phyloP scores from a whole-genome alignment of 345 rosid genomes.

The Microcos paniculata region DNA sequence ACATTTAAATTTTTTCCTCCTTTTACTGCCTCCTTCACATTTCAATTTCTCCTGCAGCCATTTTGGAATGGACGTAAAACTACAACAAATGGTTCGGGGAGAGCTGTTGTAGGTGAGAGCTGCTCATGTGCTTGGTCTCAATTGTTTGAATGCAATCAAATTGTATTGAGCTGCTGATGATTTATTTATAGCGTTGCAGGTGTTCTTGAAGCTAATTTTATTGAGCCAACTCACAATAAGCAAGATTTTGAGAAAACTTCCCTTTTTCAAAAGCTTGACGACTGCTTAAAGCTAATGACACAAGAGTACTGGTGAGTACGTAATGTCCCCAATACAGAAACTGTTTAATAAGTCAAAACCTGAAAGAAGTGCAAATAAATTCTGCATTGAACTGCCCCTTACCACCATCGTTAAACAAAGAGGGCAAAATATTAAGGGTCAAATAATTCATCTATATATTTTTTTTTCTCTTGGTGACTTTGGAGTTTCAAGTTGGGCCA shows the following conservation, averaged over 20 bases:
- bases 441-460: not conserved
- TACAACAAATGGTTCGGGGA: constrained; percentile 5
- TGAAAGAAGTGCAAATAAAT: no score
- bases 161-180: not conserved
- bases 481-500: not conserved
- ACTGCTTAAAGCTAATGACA: constrained; percentile 29
- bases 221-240: constrained; percentile 31
- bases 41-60: constrained; percentile 20
- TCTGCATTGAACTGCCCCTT: no score
- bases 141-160: not conserved
- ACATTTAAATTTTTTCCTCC: not conserved
- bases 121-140: not conserved
- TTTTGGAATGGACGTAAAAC: constrained; percentile 19
- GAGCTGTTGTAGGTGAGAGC: constrained; percentile 32
- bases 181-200: constrained; percentile 11
- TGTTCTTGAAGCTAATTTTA: constrained; percentile 29
- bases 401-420: not conserved
- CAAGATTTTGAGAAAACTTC: constrained; percentile 35
- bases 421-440: not conserved
- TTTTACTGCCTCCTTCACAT: not conserved
- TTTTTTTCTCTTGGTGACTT: not conserved
- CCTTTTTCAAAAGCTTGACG: constrained; percentile 28
- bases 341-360: not conserved
- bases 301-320: constrained; percentile 29
- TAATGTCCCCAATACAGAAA: not conserved